Base-by-base conservation (phyloP, 768 basidiomycete species). In the Podaxis sp. region DNA sequence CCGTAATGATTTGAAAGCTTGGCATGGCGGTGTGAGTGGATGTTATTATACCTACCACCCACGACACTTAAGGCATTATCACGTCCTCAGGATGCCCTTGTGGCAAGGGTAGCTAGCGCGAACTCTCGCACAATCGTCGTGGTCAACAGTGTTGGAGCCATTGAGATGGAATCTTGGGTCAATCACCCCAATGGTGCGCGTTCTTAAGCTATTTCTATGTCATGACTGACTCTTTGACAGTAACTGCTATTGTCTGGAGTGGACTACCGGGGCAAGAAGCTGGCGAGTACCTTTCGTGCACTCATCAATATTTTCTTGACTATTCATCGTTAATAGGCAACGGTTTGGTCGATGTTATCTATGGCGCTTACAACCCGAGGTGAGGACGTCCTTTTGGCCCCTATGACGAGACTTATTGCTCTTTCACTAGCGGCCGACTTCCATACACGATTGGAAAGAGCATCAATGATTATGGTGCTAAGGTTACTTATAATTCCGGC, bases 121-220 rank as follows among this genome's bases (percentile, higher is more conserved):
- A 86, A 85, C 67, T 72, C 78, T 25, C 82, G 84, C 67, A 88
- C 86, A 0, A 76, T 92, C 38, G 89, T 91, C 40, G 81, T 90
- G 9, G 78, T 89, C 4, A 85, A 91, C 69, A 79, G 82, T 7
- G 87, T 88, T 51, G 89, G 89, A 0, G 80, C 84, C 0, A 81
- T 87, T 55, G 76, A 77, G 33, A 75, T 82, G 74, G 83, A 88
- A 71, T 65, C 79, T 22, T 87, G 86, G 84, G 82, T 85, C 46
- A 77, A 79, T 56, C 76, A 87, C 65, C 71, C 79, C 2, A 88
- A 89, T 69, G 77, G 73, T 78, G 61, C 33, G 75, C 63, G 1
- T 2, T 25, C 29, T 13, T 17, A 25, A 27, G 3, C 3, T n/a
- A 5, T 7, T 22, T 38, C 5, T 40, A 54, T 43, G 12, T 47